Evolutionary conservation across 345 rosid species (phyloP).

Genomic region (Gossypium sturtianum): DNA sequence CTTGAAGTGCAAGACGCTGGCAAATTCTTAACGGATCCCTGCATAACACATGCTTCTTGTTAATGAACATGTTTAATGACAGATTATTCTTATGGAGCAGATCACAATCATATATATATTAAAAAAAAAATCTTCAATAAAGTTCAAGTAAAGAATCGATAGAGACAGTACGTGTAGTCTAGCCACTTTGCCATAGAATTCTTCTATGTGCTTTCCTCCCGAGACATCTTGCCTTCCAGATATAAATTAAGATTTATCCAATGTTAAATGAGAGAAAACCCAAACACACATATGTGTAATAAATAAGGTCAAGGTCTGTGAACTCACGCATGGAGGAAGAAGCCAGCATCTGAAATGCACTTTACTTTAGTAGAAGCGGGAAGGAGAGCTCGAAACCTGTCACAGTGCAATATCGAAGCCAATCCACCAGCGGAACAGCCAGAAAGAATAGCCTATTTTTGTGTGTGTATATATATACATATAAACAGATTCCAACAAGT

Average conservation of each 20-base stretch:
- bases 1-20: constrained; percentile 73
- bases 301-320: neutral
- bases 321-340: constrained; percentile 71
- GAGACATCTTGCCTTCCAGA: constrained; percentile 61
- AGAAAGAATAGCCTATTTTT: constrained; percentile 67
- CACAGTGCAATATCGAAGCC: constrained; percentile 83
- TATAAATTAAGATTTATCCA: constrained; percentile 7
- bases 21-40: constrained; percentile 79
- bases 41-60: neutral
- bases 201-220: constrained; percentile 53
- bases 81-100: neutral
- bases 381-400: constrained; percentile 58
- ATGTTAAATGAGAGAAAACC: constrained; percentile 1
- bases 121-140: neutral
- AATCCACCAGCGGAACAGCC: constrained; percentile 98
- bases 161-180: constrained; percentile 50
- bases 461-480: neutral
- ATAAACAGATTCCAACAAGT: neutral
- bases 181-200: constrained; percentile 62
- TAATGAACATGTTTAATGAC: no score
- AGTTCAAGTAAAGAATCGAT: neutral
- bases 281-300: neutral
- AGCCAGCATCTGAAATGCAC: constrained; percentile 93
- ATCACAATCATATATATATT: neutral
- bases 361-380: constrained; percentile 67